These are phyloP conservation scores for Xylaria multiplex DNA, from an alignment of 2,329 filamentous ascomycete genomes.

Conservation along the genomic window DNA sequence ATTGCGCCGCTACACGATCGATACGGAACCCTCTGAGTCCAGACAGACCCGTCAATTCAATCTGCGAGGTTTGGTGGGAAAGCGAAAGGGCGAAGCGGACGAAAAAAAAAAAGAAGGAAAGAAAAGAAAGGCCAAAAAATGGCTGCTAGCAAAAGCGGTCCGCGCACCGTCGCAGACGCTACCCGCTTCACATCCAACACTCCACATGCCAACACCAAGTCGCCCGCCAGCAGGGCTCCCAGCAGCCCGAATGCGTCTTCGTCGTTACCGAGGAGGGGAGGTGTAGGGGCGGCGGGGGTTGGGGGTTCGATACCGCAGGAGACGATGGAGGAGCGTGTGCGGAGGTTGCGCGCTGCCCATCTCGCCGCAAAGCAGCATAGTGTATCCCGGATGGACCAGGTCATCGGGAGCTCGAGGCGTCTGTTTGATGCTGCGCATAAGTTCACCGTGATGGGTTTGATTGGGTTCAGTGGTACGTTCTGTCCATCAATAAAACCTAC, in stretches of 20 bases:
- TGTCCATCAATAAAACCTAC: background rate
- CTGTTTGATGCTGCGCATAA: constrained; percentile 67
- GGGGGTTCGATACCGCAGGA: constrained; percentile 56
- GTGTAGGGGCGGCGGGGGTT: constrained; percentile 40
- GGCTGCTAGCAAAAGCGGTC: constrained; percentile 47
- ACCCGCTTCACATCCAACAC: constrained; percentile 80
- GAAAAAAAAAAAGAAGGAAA: background rate
- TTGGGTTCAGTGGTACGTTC: constrained; percentile 66
- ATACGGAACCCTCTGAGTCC: background rate
- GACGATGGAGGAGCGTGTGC: constrained; percentile 75
- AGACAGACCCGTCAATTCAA: background rate
- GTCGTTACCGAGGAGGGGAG: constrained; percentile 44
- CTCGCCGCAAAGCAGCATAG: constrained; percentile 71
- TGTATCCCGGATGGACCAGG: constrained; percentile 62
- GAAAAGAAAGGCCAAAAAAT: constrained; percentile 9
- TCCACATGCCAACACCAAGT: constrained; percentile 75
- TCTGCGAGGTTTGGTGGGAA: too few relatives aligned
- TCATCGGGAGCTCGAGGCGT: constrained; percentile 60
- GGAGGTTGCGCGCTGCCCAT: constrained; percentile 73
- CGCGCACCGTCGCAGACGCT: constrained; percentile 79
- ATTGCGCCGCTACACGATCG: background rate
- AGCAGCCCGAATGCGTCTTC: constrained; percentile 29
- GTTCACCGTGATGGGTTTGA: constrained; percentile 63
- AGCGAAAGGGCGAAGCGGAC: background rate
- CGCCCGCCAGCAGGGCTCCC: constrained; percentile 34